Evolutionary conservation across 73 alveolate species (phyloP).

Genomic region (Effrenium voratum): DNA sequence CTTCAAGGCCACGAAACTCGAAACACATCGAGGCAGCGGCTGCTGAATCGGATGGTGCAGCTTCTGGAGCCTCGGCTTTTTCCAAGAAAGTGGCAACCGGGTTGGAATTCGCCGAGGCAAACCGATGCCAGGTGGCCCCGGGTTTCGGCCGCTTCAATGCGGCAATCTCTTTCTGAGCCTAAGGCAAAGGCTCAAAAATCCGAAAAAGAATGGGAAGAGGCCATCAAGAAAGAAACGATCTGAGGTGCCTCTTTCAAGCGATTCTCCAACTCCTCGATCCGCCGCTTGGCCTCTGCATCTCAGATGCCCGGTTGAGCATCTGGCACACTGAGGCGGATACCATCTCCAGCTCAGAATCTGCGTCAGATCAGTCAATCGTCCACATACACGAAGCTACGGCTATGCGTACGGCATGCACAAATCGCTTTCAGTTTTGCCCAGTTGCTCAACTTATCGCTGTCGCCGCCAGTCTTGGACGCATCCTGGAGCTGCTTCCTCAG

Average conservation of each 20-base stretch:
- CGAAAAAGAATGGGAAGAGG: no score
- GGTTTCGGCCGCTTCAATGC: constrained; percentile 45
- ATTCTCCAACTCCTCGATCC: constrained; percentile 67
- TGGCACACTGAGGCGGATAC: background rate
- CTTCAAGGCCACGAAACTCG: background rate
- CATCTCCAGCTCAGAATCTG: constrained; percentile 37
- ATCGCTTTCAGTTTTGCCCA: background rate
- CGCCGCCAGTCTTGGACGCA: constrained; percentile 30
- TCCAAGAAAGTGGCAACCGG: background rate
- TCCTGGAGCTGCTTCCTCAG: constrained; percentile 40
- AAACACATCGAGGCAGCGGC: background rate
- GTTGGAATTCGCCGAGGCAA: background rate
- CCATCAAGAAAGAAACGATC: no score
- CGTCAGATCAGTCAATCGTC: background rate
- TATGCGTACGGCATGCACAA: background rate
- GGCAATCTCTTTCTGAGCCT: constrained; percentile 88
- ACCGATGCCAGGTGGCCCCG: background rate
- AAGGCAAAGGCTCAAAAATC: no score
- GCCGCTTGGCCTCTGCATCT: constrained; percentile 3
- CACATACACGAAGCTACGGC: background rate
- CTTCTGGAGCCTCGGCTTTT: constrained; percentile 14
- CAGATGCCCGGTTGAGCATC: background rate
- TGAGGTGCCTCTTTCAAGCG: constrained; percentile 46
- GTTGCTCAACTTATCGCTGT: background rate
- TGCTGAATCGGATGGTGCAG: background rate